Evolutionary conservation across 2,329 filamentous ascomycete genomes (phyloP), one percentile per base, ranked within the genome.

Genomic region (Byssochlamys sp.): DNA sequence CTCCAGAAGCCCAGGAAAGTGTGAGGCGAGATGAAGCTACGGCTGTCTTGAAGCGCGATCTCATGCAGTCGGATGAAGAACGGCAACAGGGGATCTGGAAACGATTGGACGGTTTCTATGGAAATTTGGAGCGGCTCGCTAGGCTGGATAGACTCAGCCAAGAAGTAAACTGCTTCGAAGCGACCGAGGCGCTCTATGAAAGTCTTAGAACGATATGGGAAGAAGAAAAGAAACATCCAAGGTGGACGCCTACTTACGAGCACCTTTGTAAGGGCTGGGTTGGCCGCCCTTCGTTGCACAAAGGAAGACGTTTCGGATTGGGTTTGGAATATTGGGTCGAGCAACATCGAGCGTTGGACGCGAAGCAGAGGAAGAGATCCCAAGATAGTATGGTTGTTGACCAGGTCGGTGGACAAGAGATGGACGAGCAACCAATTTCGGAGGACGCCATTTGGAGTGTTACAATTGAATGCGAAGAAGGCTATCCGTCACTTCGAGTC

Each of bases 81-180:
- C 64, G 66, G 7, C 67, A 69, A 19, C 56, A 62, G 3, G 66
- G 68, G 24, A 59, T 58, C 24, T 77, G 75, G 75, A 72, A 71
- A 58, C 63, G 64, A 11, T 61, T 77, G 26, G 61, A 65, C 33
- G 68, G 67, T 3, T 78, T 78, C 55, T 69, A 75, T 58, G 69
- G 69, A 57, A 78, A 78, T 59, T 56, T 78, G 33, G 71, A 71
- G 53, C 75, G 75, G 66, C 69, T 78, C 28, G 73, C 73, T n/a
- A 74, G 71, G 35, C 66, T 75, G 56, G 76, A 78, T 61, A 69
- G 70, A 55, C 69, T 77, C 54, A 76, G 75, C 56, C 68, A 73
- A 54, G 72, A 76, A 49, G 70, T 76, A 10, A 77, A 77, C 52
- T 77, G 75, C 51, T 78, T 78, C 53, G 72, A 77, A 62, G 75